Evolutionary conservation across 2,329 filamentous ascomycete genomes (phyloP).

Genomic region (Alternaria burnsii): DNA sequence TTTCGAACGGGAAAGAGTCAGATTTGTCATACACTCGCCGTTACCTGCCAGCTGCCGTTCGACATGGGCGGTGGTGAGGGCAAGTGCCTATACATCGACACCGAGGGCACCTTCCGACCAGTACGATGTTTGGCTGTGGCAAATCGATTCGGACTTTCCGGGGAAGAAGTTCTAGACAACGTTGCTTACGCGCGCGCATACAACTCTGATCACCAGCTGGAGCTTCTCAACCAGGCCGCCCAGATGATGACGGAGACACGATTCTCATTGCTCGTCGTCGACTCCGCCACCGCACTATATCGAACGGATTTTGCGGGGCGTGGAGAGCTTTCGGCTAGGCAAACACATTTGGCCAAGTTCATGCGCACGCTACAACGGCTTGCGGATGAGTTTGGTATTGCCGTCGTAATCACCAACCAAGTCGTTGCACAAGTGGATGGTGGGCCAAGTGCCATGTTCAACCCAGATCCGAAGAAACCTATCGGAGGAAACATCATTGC

Average conservation of each 20-base stretch:
- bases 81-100: constrained; percentile 98
- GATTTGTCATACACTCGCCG: constrained; percentile 97
- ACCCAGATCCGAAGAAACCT: constrained; percentile 98
- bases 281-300: constrained; percentile 94
- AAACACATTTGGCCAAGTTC: constrained; percentile 88
- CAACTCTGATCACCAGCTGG: constrained; percentile 97
- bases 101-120: constrained; percentile 92
- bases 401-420: constrained; percentile 98
- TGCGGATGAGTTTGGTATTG: constrained; percentile 87
- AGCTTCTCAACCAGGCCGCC: constrained; percentile 91
- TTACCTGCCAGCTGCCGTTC: constrained; percentile 96
- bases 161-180: constrained; percentile 97
- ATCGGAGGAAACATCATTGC: constrained; percentile 99
- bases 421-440: constrained; percentile 98
- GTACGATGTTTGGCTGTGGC: constrained; percentile 91
- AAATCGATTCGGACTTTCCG: constrained; percentile 91
- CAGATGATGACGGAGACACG: constrained; percentile 99
- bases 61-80: constrained; percentile 99
- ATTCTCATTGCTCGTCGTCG: constrained; percentile 94
- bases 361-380: constrained; percentile 84
- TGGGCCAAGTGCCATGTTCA: constrained; percentile 97
- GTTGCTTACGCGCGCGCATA: constrained; percentile 98
- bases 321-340: constrained; percentile 92
- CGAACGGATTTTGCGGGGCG: constrained; percentile 97
- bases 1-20: constrained; percentile 98